Evolutionary conservation across 139 green algal species (phyloP), one percentile per base, ranked within the genome.

Genomic region (Chlamydomonas schloesseri): DNA sequence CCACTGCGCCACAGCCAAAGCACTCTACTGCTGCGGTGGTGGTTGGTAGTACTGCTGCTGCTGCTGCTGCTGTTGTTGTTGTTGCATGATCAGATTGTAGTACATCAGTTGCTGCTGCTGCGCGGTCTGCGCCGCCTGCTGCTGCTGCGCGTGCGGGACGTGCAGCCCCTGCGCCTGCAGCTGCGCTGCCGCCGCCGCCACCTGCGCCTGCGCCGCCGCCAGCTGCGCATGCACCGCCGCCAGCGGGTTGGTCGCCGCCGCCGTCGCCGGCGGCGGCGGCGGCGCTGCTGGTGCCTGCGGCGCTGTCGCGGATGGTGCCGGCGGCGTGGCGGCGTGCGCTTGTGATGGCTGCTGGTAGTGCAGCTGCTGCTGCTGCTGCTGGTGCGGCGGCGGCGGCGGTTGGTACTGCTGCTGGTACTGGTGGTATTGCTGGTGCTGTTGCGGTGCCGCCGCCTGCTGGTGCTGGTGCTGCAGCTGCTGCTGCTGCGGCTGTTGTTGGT

Each of bases 31-130:
- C 33, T 71, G 75, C 75, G 34, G 33, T 28, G 33, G 75, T 14
- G 42, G 75, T 20, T 58, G 58, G 3, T 82, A 58, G 20, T 71
- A 33, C 26, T 71, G 57, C 62, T 71, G 75, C 24, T 58, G 57
- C 24, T 71, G 57, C n/a, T 65, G 46, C 34, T 71, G 74, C 34
- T 70, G 55, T 31, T 81, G 73, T 31, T 69, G 53, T 31, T 81
- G 73, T 23, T 82, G 75, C 75, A 71, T 58, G 17, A 71, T 34
- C 55, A 82, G 42, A 3, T 42, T 42, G 14, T 21, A 28, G 57
- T 82, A 82, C 57, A 71, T 34, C 57, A 82, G 20, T 8, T 75
- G 28, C 47, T 79, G 75, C 33, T 82, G 75, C 69, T 74, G 69
- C 31, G n/a, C 15, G 1, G 67, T 28, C n/a, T 20, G 37, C 31